These are phyloP conservation scores for Amoebophrya sp. DNA, from an alignment of 169 alveolate genomes.

Conservation along the genomic window DNA sequence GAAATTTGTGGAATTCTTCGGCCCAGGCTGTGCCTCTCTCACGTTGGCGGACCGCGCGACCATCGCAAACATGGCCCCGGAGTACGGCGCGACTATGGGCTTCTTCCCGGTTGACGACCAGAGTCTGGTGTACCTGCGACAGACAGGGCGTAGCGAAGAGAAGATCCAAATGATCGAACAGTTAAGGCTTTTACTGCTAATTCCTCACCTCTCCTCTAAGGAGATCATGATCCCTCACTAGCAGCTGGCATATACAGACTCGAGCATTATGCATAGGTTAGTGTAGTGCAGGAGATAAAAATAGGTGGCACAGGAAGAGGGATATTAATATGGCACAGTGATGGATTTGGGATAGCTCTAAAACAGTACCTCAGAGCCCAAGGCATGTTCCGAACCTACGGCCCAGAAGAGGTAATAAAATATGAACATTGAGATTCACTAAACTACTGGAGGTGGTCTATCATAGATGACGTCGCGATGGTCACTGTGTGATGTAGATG, in stretches of 20 bases:
- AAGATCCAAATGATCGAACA: slow-evolving; percentile 72
- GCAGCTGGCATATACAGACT: no score
- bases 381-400: slow-evolving; percentile 64
- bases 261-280: no score
- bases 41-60: slow-evolving; percentile 89
- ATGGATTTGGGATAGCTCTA: no score
- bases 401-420: slow-evolving; percentile 35
- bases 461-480: no score
- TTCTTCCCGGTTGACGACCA: slow-evolving; percentile 88
- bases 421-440: not conserved
- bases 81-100: slow-evolving; percentile 94
- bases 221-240: no score
- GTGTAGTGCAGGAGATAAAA: no score
- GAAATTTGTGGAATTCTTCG: slow-evolving; percentile 89
- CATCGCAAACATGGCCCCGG: slow-evolving; percentile 95
- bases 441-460: not conserved
- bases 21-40: slow-evolving; percentile 76
- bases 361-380: slow-evolving; percentile 68
- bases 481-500: no score
- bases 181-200: no score
- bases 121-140: slow-evolving; percentile 74
- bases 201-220: no score
- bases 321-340: no score
- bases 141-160: slow-evolving; percentile 78
- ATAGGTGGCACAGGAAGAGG: no score